Base-by-base conservation (phyloP, 495 filamentous ascomycete species). In the Penicillium cataractarum region DNA sequence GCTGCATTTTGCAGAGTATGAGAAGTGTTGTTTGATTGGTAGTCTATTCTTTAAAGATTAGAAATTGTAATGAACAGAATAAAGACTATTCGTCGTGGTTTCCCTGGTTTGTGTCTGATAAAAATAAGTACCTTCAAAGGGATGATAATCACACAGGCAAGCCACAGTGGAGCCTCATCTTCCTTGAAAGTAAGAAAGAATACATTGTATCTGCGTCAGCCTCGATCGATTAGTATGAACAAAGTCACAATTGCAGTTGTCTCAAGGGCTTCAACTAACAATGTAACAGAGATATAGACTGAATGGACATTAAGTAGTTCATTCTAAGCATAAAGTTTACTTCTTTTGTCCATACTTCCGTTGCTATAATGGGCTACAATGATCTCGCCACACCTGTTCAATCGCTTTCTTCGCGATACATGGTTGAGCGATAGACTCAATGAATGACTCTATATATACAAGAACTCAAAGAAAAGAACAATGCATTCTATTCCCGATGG, bases 111-210 rank as follows among this genome's bases (percentile, higher is more conserved):
- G 24, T 29, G 15, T 17, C 24, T 29, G 46, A n/a, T 29, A 27
- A 27, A 26, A 26, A 50, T 50, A 50, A 50, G 26, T 50, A 50
- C 46, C 17, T 50, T 15, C 22, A 29, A 29, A 50, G 26, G 29
- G n/a, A 24, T 29, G 5, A 6, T 24, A n/a, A n/a, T 17, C 6
- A 50, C 5, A 50, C 21, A 22, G 21, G 24, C 46, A 50, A 50
- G 46, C 46, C 46, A 50, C 46, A 50, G 24, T 50, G 46, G 46
- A 50, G 46, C 24, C 24, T 50, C 46, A 6, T 26, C 46, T 17
- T 29, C 15, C 24, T n/a, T n/a, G n/a, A n/a, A 49, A 22, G 44
- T 4, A 12, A n/a, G 24, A 29, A 50, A 29, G 46, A 29, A 27
- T 50, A 2, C 46, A 29, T 50, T 50, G 46, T 50, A 27, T n/a